These are phyloP conservation scores for Trichoderma aggressivum DNA, from an alignment of 2,329 filamentous ascomycete species.

Conservation along the genomic window DNA sequence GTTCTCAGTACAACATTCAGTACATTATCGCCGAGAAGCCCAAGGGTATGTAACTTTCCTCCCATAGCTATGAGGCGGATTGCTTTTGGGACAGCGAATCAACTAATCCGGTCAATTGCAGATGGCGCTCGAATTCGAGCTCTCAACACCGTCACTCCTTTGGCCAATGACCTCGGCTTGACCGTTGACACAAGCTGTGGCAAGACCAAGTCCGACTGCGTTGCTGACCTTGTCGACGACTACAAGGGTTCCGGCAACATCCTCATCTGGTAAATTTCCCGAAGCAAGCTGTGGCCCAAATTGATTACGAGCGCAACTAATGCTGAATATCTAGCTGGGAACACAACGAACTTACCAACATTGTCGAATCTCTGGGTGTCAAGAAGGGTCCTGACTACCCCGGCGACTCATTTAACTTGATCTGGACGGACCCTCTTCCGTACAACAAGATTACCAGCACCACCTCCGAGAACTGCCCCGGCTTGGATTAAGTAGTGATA, in stretches of 20 bases:
- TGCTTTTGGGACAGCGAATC: neutral
- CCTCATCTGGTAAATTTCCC: slow-evolving; percentile 46
- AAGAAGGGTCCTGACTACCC: slow-evolving; percentile 49
- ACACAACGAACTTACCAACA: slow-evolving; percentile 50
- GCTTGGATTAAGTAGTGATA: slow-evolving; percentile 39
- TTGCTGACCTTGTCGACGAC: slow-evolving; percentile 45
- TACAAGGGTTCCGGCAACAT: slow-evolving; percentile 54
- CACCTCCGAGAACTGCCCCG: slow-evolving; percentile 52
- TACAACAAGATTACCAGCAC: slow-evolving; percentile 45
- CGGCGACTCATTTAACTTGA: slow-evolving; percentile 48
- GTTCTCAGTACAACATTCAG: slow-evolving; percentile 52
- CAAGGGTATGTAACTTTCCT: slow-evolving; percentile 38
- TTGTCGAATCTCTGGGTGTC: slow-evolving; percentile 51
- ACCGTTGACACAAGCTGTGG: slow-evolving; percentile 54
- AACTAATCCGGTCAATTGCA: slow-evolving; percentile 20
- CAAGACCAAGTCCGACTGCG: slow-evolving; percentile 53
- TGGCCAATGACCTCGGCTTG: slow-evolving; percentile 54
- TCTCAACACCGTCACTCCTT: slow-evolving; percentile 53
- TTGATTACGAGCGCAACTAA: neutral
- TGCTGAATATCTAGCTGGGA: slow-evolving; percentile 47
- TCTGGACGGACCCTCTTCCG: slow-evolving; percentile 54
- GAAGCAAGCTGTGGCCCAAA: neutral
- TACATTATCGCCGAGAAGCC: slow-evolving; percentile 57
- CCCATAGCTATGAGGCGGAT: neutral
- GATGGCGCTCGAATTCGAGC: slow-evolving; percentile 53